Conservation (phyloP, 371 early-diverging fungal species). For the Lichtheimia corymbifera region DNA sequence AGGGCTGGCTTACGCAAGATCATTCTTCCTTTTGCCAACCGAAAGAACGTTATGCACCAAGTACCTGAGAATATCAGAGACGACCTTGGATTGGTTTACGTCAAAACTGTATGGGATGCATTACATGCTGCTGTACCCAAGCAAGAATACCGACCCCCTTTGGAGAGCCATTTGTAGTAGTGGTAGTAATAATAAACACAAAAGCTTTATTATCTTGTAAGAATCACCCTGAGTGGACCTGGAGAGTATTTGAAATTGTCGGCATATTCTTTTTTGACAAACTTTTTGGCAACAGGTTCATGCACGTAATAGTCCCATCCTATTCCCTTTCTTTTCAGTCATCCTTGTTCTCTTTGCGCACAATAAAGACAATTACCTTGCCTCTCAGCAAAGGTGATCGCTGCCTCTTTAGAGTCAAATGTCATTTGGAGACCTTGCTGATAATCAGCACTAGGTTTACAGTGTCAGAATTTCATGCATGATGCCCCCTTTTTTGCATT, state of each 20-base stretch:
- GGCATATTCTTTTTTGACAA: slow-evolving; percentile 83
- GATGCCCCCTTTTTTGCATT: slow-evolving; percentile 24
- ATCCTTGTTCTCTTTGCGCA: neutral
- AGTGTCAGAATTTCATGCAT: neutral
- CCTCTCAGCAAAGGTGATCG: slow-evolving; percentile 91
- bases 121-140: slow-evolving; percentile 28
- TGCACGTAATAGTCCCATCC: slow-evolving; percentile 88
- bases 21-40: slow-evolving; percentile 62
- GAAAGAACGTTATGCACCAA: slow-evolving; percentile 64
- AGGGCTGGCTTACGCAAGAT: slow-evolving; percentile 72
- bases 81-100: slow-evolving; percentile 77
- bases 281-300: slow-evolving; percentile 75
- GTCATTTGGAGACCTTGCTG: slow-evolving; percentile 85
- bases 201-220: slow-evolving; percentile 73
- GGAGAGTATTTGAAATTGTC: slow-evolving; percentile 89
- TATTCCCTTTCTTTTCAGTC: slow-evolving; percentile 5
- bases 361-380: slow-evolving; percentile 61
- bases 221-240: slow-evolving; percentile 74
- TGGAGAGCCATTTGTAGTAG: slow-evolving; percentile 33
- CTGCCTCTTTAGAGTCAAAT: slow-evolving; percentile 86
- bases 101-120: slow-evolving; percentile 70
- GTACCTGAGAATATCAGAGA: slow-evolving; percentile 66
- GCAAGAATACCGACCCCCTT: slow-evolving; percentile 14
- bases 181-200: neutral
- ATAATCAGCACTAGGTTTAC: slow-evolving; percentile 62